A percentile compares a stretch with the other conserved stretches of the same genome.
Evolutionary conservation across 2,329 filamentous ascomycete genomes (phyloP).

Genomic region (Daldinia eschscholtzii): DNA sequence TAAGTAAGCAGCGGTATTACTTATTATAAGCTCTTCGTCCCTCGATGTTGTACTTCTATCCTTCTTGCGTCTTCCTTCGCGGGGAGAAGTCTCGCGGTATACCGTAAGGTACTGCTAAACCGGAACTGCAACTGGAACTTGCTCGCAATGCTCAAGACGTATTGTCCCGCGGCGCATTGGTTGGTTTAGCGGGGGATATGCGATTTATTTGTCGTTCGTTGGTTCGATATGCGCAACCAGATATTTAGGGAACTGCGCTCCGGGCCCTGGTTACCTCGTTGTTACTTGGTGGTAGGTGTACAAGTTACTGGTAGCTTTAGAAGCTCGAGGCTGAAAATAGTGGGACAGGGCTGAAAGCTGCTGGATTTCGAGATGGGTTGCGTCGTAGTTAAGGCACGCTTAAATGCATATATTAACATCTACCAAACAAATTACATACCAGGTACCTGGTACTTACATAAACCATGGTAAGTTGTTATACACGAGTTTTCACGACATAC

Average conservation of each 20-base stretch:
- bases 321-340: slow-evolving; percentile 38
- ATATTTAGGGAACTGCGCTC: background rate
- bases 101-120: background rate
- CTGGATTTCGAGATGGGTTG: background rate
- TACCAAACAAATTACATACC: background rate
- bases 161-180: slow-evolving; percentile 33
- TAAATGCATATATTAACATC: background rate
- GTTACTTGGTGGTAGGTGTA: background rate
- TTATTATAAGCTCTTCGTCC: background rate
- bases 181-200: background rate
- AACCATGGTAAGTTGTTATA: no score
- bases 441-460: no score
- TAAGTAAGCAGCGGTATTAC: background rate
- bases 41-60: background rate
- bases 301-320: slow-evolving; percentile 13
- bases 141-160: background rate
- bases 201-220: background rate
- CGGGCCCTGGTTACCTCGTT: background rate
- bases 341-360: slow-evolving; percentile 35
- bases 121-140: background rate
- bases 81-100: background rate
- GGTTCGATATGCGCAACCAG: no score
- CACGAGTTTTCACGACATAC: no score
- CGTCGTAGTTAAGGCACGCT: background rate
- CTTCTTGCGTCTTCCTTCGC: background rate